phyloP scores from a whole-genome alignment of 345 rosid species.

The Lenwebbia sp. region DNA sequence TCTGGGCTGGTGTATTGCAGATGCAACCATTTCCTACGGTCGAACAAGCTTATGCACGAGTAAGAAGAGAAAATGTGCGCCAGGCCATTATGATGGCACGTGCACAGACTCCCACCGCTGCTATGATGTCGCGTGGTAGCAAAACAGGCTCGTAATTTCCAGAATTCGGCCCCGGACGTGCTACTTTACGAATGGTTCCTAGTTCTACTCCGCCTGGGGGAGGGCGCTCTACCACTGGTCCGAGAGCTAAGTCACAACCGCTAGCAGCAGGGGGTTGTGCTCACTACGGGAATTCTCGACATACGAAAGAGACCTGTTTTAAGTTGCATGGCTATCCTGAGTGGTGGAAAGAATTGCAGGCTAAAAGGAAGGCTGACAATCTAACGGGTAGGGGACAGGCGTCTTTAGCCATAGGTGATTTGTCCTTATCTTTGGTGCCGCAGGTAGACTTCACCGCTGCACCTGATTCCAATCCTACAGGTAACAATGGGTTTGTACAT shows the following conservation, averaged over 20 bases:
- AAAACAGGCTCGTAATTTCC: too few species aligned
- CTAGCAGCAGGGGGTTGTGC: background rate
- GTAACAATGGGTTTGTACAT: too few species aligned
- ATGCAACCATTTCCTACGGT: too few species aligned
- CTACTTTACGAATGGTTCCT: background rate
- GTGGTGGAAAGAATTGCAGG: background rate
- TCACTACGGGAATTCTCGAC: background rate
- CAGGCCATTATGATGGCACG: conserved; percentile 3
- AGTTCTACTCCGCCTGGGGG: background rate
- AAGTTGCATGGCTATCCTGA: background rate
- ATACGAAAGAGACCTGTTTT: background rate
- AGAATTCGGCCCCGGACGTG: too few species aligned
- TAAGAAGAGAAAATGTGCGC: background rate
- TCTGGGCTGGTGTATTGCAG: too few species aligned
- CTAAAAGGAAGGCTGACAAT: background rate
- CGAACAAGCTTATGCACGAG: too few species aligned
- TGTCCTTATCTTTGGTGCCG: too few species aligned
- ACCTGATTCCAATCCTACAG: too few species aligned
- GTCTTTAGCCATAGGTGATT: too few species aligned
- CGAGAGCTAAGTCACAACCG: background rate
- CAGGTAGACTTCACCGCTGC: too few species aligned
- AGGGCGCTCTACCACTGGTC: background rate
- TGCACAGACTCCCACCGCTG: background rate
- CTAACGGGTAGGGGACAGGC: too few species aligned
- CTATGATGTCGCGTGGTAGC: too few species aligned